Evolutionary conservation across 139 green algal species (phyloP), one percentile per base, ranked within the genome.

Genomic region (Chlorella sorokiniana): DNA sequence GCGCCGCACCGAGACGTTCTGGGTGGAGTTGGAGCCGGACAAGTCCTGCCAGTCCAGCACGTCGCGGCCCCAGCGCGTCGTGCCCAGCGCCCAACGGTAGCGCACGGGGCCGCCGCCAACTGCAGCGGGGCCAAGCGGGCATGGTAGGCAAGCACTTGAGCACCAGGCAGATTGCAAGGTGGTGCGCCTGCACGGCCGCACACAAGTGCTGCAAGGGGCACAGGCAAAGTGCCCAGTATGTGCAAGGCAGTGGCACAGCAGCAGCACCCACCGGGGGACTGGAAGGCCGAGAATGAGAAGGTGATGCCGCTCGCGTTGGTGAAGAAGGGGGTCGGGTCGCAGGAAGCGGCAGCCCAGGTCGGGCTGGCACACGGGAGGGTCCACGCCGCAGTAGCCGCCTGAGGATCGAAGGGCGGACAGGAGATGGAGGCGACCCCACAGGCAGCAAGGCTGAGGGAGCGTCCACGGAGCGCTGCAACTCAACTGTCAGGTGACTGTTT

Each of bases 81-180:
- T 88, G 51, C 89, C 90, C 29, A 94, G 56, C 37, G 81, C 85
- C 90, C 88, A 94, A 18, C 79, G 54, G 82, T 92, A 93, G 25
- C 37, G n/a, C 44, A 75, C 40, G 77, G 83, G 25, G 56, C 73
- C 40, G 35, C 45, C 56, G 29, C 63, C 69, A 16, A 59, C 70
- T 81, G 42, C 22, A 62, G 31, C 29, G 6, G 10, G 37, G n/a
- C n/a, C n/a, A n/a, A n/a, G n/a, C n/a, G n/a, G n/a, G n/a, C n/a
- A n/a, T n/a, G n/a, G n/a, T n/a, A n/a, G 29, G 22, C 23, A 61
- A 61, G 52, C 22, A 10, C 5, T 61, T 20, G 3, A 20, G 27
- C 25, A 61, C 6, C 22, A 23, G 61, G 61, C 61, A 40, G 27
- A 6, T 68, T 68, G 61, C 4, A 38, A 40, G 52, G 27, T 20